A percentile compares a stretch with the other conserved stretches of the same genome.
Conservation (phyloP, 768 basidiomycete genomes). For the Collybia mongolica region DNA sequence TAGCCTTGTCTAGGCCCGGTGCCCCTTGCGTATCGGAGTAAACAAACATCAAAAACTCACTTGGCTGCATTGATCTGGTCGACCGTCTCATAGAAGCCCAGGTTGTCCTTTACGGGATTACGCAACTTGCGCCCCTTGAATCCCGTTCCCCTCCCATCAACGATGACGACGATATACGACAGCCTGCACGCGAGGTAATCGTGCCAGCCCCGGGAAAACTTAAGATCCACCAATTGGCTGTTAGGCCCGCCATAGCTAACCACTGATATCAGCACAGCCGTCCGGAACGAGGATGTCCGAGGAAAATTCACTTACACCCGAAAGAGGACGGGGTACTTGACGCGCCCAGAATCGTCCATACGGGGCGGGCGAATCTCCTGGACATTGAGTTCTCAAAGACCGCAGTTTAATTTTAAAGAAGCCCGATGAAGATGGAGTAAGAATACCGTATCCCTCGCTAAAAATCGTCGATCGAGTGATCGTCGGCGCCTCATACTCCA, state of each 20-base stretch:
- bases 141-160: conserved; percentile 95
- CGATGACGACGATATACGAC: conserved; percentile 82
- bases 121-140: conserved; percentile 82
- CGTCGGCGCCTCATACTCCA: conserved; percentile 70
- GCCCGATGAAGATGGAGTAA: conserved; percentile 1
- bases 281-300: conserved; percentile 9
- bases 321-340: conserved; percentile 94
- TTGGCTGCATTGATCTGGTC: conserved; percentile 91
- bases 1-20: background rate
- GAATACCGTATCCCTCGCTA: conserved; percentile 77
- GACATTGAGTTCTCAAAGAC: conserved; percentile 74
- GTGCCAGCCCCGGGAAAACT: conserved; percentile 79
- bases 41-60: conserved; percentile 44
- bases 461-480: conserved; percentile 69
- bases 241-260: conserved; percentile 86
- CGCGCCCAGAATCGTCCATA: conserved; percentile 94
- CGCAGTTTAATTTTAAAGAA: conserved; percentile 18
- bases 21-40: background rate
- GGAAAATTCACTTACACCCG: conserved; percentile 53
- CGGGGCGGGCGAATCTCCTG: conserved; percentile 88
- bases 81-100: conserved; percentile 85
- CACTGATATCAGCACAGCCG: conserved; percentile 4
- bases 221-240: conserved; percentile 73
- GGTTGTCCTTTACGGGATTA: conserved; percentile 84
- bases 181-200: conserved; percentile 79